These are phyloP conservation scores for Ogataea thermomethanolica DNA, from an alignment of 805 yeast species.

Conservation along the genomic window DNA sequence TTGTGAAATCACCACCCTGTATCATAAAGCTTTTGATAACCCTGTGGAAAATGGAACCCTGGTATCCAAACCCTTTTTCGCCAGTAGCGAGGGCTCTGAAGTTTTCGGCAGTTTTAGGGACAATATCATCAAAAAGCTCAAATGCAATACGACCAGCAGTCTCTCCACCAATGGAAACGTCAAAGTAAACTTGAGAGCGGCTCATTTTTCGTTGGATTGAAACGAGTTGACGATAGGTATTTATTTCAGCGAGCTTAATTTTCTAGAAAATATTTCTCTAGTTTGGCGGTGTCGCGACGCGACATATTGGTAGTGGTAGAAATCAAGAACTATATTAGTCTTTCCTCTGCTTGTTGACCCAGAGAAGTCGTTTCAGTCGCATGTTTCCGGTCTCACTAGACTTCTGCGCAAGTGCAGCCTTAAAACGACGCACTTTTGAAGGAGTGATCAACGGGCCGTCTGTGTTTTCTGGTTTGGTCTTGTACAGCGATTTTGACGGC, in stretches of 20 bases:
- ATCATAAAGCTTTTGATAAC: conserved; percentile 87
- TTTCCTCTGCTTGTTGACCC: conserved; percentile 14
- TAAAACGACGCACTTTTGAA: conserved; percentile 25
- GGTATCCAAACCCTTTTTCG: conserved; percentile 74
- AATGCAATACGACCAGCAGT: conserved; percentile 74
- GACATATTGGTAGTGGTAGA: not conserved
- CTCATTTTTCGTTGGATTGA: not conserved
- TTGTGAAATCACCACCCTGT: conserved; percentile 93
- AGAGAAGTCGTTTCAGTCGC: conserved; percentile 17
- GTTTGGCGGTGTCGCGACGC: not conserved
- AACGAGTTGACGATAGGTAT: not conserved
- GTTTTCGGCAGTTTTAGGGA: conserved; percentile 87
- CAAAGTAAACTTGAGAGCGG: conserved; percentile 66
- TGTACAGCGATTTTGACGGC: conserved; percentile 9
- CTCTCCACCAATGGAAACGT: conserved; percentile 68
- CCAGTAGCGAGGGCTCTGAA: conserved; percentile 89
- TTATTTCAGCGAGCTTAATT: conserved; percentile 1
- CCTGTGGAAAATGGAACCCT: conserved; percentile 89
- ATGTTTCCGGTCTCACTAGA: conserved; percentile 13
- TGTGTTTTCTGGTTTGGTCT: conserved; percentile 12
- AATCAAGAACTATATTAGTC: not conserved
- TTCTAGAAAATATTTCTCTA: conserved; percentile 8
- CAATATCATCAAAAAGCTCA: conserved; percentile 56
- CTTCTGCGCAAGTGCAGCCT: conserved; percentile 22
- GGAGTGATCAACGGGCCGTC: conserved; percentile 24